These are phyloP conservation scores for Venturia aucupariae DNA, from an alignment of 2,329 filamentous ascomycete genomes.

Conservation along the genomic window DNA sequence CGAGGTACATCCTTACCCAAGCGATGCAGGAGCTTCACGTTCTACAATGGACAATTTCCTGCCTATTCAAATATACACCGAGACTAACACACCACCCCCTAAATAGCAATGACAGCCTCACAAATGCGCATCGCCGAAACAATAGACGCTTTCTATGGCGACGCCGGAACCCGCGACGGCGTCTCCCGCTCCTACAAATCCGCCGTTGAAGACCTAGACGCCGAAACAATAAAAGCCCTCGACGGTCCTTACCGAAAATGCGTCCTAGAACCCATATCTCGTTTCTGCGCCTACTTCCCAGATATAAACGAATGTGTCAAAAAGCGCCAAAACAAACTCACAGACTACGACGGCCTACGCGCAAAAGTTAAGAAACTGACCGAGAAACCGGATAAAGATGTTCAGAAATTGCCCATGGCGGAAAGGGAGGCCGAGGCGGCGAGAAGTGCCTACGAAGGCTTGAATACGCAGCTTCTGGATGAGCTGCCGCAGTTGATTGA, in stretches of 20 bases:
- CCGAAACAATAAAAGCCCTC: conserved; percentile 95
- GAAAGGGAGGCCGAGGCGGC: conserved; percentile 97
- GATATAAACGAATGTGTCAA: conserved; percentile 99
- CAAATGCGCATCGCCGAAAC: conserved; percentile 99
- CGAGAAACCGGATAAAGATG: conserved; percentile 98
- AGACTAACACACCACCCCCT: conserved; percentile 6
- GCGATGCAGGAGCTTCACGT: background rate
- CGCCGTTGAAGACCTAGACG: conserved; percentile 92
- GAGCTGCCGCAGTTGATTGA: conserved; percentile 96
- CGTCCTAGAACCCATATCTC: conserved; percentile 87
- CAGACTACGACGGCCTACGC: conserved; percentile 94
- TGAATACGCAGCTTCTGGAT: conserved; percentile 90
- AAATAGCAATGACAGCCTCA: conserved; percentile 90
- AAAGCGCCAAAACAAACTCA: conserved; percentile 95
- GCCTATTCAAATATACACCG: background rate
- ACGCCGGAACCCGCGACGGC: conserved; percentile 87
- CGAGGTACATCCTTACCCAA: conserved; percentile 50
- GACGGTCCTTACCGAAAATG: conserved; percentile 70
- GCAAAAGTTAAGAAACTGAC: conserved; percentile 94
- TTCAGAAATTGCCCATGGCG: conserved; percentile 86
- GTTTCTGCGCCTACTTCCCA: conserved; percentile 97
- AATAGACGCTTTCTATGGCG: conserved; percentile 98
- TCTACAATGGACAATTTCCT: background rate
- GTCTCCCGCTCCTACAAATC: conserved; percentile 97
- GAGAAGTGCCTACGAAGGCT: conserved; percentile 83